Base-by-base conservation (phyloP, 2,329 filamentous ascomycete species). In the Phyllosticta citriasiana region DNA sequence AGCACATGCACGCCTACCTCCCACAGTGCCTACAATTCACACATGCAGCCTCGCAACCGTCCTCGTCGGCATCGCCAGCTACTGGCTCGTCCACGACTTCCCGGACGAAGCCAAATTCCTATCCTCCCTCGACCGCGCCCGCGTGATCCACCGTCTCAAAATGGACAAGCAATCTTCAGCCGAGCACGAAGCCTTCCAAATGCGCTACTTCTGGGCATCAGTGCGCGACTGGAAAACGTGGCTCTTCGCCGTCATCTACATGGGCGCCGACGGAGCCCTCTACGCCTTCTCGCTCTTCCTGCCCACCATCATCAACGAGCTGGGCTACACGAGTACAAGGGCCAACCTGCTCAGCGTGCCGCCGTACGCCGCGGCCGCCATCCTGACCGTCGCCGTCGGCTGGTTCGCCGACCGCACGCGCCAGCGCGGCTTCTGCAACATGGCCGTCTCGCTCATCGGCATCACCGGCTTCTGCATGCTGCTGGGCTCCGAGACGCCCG, bases 151-250 rank as follows among this genome's bases (percentile, higher is more conserved):
- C 4, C 84, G 91, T 2, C 79, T 96, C 9, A 82, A 82, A 56
- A 72, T 77, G 4, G 90, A 95, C 71, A 79, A 89, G 66, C 91
- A 95, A 72, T 80, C 83, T 9, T 88, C 84, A n/a, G 88, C 88
- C 1, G 80, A 85, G 64, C 84, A 88, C 65, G 91, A 95, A 70
- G 79, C 85, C 10, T 94, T 92, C 76, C 84, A 86, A 66, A 84
- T 84, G 77, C 75, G 77, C 3, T 91, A 90, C 70, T 80, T 94
- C 63, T 89, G 84, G 82, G 81, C 83, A 12, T 85, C 85, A 6
- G 67, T 93, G 19, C 86, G 82, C 62, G 91, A 96, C 70, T 95
- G 89, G 87, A 95, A 96, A 78, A 95, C 88, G 22, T 94, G 85
- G 74, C 77, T 82, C 1, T 87, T 84, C 12, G 88, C 89, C 72